phyloP scores from a whole-genome alignment of 805 yeast species.

The Hanseniaspora meyeri region DNA sequence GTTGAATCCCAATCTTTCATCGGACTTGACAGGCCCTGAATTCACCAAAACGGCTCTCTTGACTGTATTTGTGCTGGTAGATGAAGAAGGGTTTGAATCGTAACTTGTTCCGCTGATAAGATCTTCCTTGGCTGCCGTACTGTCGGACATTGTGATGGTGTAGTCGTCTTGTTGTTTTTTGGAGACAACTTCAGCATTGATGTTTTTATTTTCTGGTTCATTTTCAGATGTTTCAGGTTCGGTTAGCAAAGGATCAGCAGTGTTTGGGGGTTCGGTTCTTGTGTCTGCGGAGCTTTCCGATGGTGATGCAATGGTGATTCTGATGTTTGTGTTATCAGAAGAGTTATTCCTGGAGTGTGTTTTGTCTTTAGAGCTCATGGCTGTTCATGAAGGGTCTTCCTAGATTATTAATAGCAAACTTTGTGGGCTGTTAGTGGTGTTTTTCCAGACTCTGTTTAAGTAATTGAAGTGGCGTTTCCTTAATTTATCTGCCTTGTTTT shows the following conservation, averaged over 20 bases:
- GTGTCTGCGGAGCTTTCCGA: neutral
- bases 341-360: neutral
- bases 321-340: neutral
- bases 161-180: neutral
- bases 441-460: too few relatives aligned
- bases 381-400: neutral
- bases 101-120: neutral
- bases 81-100: neutral
- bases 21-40: constrained; percentile 2
- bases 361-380: neutral
- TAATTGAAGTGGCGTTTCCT: neutral
- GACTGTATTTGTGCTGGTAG: neutral
- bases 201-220: neutral
- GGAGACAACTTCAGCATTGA: neutral
- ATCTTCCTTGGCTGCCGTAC: neutral
- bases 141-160: neutral
- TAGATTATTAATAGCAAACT: too few relatives aligned
- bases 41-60: constrained; percentile 11
- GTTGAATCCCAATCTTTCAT: constrained; percentile 14
- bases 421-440: too few relatives aligned
- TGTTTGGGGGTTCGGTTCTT: neutral
- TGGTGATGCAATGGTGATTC: neutral
- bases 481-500: too few relatives aligned
- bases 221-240: neutral
- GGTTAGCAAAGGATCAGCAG: neutral